A percentile compares a stretch with the other conserved stretches of the same genome.
Conservation (phyloP, 768 basidiomycete genomes). For the Rhizopogon rudus region DNA sequence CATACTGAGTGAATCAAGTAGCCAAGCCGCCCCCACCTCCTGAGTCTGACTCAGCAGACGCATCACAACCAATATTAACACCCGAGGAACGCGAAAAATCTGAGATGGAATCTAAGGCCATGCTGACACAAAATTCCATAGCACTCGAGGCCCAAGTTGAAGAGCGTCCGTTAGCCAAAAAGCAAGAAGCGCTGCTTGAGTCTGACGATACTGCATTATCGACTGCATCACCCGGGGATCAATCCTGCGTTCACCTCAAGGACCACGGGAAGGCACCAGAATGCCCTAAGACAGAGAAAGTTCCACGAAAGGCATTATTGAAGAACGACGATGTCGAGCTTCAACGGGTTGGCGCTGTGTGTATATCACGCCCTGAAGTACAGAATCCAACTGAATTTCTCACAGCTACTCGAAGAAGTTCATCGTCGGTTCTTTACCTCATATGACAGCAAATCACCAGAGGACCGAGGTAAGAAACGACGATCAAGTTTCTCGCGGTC, state of each 20-base stretch:
- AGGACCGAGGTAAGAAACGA: constrained; percentile 24
- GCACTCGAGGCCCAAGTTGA: constrained; percentile 82
- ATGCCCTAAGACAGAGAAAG: constrained; percentile 36
- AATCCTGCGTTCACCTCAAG: constrained; percentile 8
- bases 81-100: constrained; percentile 40
- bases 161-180: constrained; percentile 82
- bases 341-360: constrained; percentile 66
- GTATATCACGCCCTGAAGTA: constrained; percentile 12
- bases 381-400: background rate
- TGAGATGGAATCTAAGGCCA: constrained; percentile 45
- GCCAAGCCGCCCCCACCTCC: constrained; percentile 13
- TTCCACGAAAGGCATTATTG: constrained; percentile 65
- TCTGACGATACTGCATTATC: constrained; percentile 21
- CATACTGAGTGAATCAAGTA: constrained; percentile 13
- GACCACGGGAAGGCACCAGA: constrained; percentile 13
- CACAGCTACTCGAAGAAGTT: constrained; percentile 75
- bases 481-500: constrained; percentile 19
- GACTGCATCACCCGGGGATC: background rate
- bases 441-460: constrained; percentile 42
- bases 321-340: constrained; percentile 89
- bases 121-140: constrained; percentile 66
- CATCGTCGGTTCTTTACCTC: constrained; percentile 72
- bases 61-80: constrained; percentile 10
- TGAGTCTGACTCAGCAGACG: constrained; percentile 9
- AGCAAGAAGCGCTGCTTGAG: constrained; percentile 73